Evolutionary conservation across 2,329 filamentous ascomycete species (phyloP).

Genomic region (Teratosphaeriaceae sp.): DNA sequence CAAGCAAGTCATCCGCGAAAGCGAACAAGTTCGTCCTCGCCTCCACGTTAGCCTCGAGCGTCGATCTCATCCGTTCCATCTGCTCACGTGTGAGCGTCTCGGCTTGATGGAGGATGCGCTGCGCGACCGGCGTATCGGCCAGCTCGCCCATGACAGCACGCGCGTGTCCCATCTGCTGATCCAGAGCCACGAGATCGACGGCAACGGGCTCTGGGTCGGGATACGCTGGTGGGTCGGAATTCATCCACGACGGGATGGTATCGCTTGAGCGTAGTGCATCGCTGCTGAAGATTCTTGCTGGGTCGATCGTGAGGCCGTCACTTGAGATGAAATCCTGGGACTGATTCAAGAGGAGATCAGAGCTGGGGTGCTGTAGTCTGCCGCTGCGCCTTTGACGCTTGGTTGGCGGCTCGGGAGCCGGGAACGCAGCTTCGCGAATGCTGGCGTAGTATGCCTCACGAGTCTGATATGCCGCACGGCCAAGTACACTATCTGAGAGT

Average conservation of each 20-base stretch:
- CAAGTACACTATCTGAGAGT: not conserved
- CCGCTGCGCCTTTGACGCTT: not conserved
- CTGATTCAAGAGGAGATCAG: not conserved
- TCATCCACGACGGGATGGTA: not conserved
- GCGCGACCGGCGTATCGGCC: not conserved
- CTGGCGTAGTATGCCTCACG: too few species aligned
- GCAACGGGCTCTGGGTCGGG: not conserved
- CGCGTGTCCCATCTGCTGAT: not conserved
- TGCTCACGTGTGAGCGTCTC: conserved; percentile 3
- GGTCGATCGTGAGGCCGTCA: conserved; percentile 2
- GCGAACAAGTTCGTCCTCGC: not conserved
- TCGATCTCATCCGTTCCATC: not conserved
- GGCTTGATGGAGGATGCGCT: not conserved
- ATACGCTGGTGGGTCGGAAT: not conserved
- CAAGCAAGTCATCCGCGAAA: conserved; percentile 3
- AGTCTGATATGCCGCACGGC: not conserved
- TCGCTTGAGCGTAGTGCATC: not conserved
- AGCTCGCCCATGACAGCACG: conserved; percentile 1
- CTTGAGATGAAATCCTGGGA: not conserved
- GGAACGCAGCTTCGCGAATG: too few species aligned
- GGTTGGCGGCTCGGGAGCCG: not conserved
- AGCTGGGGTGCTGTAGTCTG: not conserved
- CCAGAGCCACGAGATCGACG: conserved; percentile 2
- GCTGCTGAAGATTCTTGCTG: not conserved
- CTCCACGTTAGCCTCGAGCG: not conserved